Evolutionary conservation across 805 yeast species (phyloP).

Genomic region (Candida tallmaniae): DNA sequence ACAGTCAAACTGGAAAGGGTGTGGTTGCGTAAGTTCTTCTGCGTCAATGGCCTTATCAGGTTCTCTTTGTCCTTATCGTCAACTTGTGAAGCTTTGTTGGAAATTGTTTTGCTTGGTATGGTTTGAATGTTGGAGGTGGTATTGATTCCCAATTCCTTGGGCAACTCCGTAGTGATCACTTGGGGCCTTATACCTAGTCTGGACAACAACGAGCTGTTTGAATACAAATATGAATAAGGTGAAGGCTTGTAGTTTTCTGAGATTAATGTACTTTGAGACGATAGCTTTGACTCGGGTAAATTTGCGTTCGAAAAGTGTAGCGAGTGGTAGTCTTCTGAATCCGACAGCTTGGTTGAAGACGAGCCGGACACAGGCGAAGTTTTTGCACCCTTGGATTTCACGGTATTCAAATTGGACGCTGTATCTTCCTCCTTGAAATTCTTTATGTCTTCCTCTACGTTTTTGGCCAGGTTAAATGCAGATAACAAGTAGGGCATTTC

Average conservation of each 20-base stretch:
- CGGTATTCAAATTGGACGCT: neutral
- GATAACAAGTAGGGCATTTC: constrained; percentile 63
- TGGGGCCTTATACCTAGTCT: constrained; percentile 40
- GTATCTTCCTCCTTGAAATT: constrained; percentile 20
- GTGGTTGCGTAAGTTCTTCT: constrained; percentile 25
- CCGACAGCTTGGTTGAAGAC: neutral
- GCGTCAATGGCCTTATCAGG: constrained; percentile 22
- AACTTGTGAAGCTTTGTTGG: neutral
- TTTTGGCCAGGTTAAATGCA: constrained; percentile 62
- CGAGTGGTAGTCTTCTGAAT: neutral
- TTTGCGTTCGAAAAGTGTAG: constrained; percentile 16
- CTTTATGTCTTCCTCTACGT: constrained; percentile 47
- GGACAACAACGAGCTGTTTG: constrained; percentile 31
- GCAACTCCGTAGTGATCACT: constrained; percentile 30
- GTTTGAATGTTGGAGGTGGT: constrained; percentile 6
- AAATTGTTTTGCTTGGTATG: neutral
- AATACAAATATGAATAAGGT: constrained; percentile 26
- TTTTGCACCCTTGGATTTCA: constrained; percentile 2
- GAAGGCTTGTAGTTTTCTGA: constrained; percentile 15
- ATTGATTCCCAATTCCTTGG: constrained; percentile 10
- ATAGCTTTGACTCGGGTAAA: constrained; percentile 30
- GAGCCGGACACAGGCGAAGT: constrained; percentile 3
- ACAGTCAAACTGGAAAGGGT: constrained; percentile 14
- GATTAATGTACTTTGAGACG: constrained; percentile 30
- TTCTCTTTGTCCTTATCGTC: constrained; percentile 16